A percentile compares a stretch with the other conserved stretches of the same genome.
Evolutionary conservation across 768 basidiomycete species (phyloP).

Genomic region (Lentinus brumalis): DNA sequence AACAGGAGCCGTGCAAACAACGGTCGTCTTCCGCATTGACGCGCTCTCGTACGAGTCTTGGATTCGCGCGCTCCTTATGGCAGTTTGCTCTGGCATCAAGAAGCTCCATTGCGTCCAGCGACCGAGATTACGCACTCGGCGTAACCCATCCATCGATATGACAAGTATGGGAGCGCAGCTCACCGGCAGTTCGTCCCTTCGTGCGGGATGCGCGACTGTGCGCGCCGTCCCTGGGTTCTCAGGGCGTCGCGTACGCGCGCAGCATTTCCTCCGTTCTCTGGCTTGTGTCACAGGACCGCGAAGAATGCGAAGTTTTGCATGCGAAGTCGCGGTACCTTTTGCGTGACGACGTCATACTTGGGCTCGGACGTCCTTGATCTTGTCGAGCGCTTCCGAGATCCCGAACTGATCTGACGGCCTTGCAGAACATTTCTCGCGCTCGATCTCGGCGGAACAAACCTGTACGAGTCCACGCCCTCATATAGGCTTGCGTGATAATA

Average conservation of each 20-base stretch:
- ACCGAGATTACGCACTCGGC: slow-evolving; percentile 17
- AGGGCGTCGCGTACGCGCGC: too few relatives aligned
- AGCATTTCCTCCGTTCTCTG: too few relatives aligned
- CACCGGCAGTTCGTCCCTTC: slow-evolving; percentile 2
- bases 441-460: slow-evolving; percentile 96
- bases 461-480: slow-evolving; percentile 55
- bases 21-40: slow-evolving; percentile 3
- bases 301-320: too few relatives aligned
- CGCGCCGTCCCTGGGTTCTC: neutral
- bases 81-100: too few relatives aligned
- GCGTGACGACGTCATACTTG: too few relatives aligned
- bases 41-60: slow-evolving; percentile 15
- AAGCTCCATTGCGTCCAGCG: too few relatives aligned
- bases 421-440: too few relatives aligned
- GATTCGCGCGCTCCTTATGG: slow-evolving; percentile 16
- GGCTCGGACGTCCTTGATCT: too few relatives aligned
- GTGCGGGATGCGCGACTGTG: neutral
- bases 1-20: neutral
- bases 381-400: too few relatives aligned
- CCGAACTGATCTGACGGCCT: too few relatives aligned
- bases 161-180: slow-evolving; percentile 11
- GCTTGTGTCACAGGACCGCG: too few relatives aligned
- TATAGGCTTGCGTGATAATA: neutral
- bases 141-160: slow-evolving; percentile 13
- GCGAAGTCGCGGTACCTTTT: too few relatives aligned